Percentiles rank a stretch among this genome's conserved stretches.
Conservation (phyloP, 1,284 basidiomycete genomes). For the Ceratobasidium sp. region DNA sequence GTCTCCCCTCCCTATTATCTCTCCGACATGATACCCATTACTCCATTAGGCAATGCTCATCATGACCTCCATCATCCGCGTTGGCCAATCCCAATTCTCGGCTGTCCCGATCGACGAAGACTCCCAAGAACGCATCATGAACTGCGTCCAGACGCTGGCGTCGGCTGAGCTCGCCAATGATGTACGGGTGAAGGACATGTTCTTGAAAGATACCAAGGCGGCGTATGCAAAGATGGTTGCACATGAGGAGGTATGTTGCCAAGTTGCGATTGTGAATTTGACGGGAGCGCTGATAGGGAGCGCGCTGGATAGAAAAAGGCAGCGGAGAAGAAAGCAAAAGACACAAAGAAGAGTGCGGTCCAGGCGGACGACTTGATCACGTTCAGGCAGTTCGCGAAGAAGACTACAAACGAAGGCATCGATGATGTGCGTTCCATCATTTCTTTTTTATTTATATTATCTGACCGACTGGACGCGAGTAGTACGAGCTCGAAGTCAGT, state of each 20-base stretch:
- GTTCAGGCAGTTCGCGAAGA: constrained; percentile 97
- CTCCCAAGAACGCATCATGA: constrained; percentile 95
- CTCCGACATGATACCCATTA: neutral
- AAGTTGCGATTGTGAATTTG: no score
- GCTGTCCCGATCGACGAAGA: constrained; percentile 97
- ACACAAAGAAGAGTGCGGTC: constrained; percentile 75
- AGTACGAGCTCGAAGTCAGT: constrained; percentile 91
- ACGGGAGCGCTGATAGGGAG: no score
- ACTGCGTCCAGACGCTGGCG: constrained; percentile 93
- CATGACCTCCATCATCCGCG: constrained; percentile 96
- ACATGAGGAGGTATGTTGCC: constrained; percentile 79
- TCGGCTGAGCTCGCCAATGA: constrained; percentile 68
- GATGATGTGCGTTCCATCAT: constrained; percentile 71
- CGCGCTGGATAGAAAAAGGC: constrained; percentile 85
- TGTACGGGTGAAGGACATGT: constrained; percentile 80
- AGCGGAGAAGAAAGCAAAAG: constrained; percentile 87
- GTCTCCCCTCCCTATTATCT: neutral
- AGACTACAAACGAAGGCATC: constrained; percentile 79
- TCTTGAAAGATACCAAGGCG: constrained; percentile 91
- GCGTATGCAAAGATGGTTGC: constrained; percentile 96
- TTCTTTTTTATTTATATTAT: neutral
- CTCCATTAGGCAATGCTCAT: constrained; percentile 87
- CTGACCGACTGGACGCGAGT: constrained; percentile 31
- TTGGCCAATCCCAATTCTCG: constrained; percentile 96
- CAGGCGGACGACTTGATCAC: constrained; percentile 94